Base-by-base conservation (phyloP, 805 yeast genomes). In the Teunomyces stri region DNA sequence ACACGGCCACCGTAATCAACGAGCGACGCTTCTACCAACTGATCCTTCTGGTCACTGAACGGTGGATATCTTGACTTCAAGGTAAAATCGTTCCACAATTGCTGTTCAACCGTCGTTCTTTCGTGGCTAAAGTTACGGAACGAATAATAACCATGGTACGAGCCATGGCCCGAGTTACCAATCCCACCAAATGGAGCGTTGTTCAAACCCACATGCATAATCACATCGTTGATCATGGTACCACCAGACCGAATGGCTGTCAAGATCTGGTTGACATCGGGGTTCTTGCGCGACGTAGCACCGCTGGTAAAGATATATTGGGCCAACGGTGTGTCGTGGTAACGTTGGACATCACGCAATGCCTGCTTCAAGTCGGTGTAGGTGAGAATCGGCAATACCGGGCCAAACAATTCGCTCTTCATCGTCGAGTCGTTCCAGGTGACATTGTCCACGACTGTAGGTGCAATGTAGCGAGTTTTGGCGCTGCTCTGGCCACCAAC, bases 101-200 rank as follows among this genome's bases (percentile, higher is more conserved):
- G 83, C 61, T 85, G 88, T 42, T 73, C 77, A 53, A 87, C 61
- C 2, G 83, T 71, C 0, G 90, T 78, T 57, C 96, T 78, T 60
- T 79, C 80, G 63, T 88, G 96, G 1, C 89, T 78, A 60, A 91
- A 91, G n/a, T 86, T 73, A 28, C 65, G 56, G 65, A 59, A 73
- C 6, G 90, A 85, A 61, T 68, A 74, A 51, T 66, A 68, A 3
- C 97, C 96, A 61, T 90, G 97, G 66, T 89, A 90, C 29, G 76
- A 68, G 9, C 97, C 97, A 48, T 72, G 70, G 1, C 98, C 98
- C 0, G 96, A 88, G 12, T 62, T 62, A 11, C 97, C 97, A 47
- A 91, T 69, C 20, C 98, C 98, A 29, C 98, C 98, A 66, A 91
- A 92, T 21, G 97, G 97, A 3, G 88, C 80, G 42, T 75, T 74